Base-by-base conservation (phyloP, 495 filamentous ascomycete genomes). In the Cercophora samala region DNA sequence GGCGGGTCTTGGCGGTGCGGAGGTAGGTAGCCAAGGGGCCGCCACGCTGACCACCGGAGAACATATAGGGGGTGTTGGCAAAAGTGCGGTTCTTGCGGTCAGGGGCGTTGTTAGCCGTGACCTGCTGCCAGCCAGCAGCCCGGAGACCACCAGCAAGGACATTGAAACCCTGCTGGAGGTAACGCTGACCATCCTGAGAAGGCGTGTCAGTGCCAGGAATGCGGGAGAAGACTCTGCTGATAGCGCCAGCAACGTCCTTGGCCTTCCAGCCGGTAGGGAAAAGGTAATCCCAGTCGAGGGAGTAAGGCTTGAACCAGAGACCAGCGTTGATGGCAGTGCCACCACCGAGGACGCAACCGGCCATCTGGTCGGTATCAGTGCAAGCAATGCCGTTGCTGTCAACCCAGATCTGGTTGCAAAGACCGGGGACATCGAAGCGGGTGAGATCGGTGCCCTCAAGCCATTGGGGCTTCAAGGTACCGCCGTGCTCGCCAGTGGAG, bases 11-110 rank as follows among this genome's bases (percentile, higher is more conserved):
- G 25, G 90, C 89, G 32, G 81, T 83, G 37, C 87, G 84, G 9
- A 93, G 85, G 75, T 93, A 93, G 4, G 90, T 92, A 8, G 86
- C 86, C 70, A 92, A 78, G 58, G 90, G 91, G 13, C 91, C 91
- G 46, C 87, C 87, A 64, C 91, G 84, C 77, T 90, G 82, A 55
- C 87, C 89, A 62, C 86, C 77, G 23, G 79, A 76, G 77, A 85
- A 90, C 85, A 91, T 92, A 77, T 86, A 91, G 11, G 88, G 81
- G n/a, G 87, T 83, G 73, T 88, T 84, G 59, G 85, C 78, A 70
- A 82, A 92, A 29, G 85, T 88, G 68, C 84, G 79, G 77, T 91
- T 86, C 82, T 93, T 93, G 71, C 81, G 67, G 59, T 86, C 79
- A 2, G 90, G 88, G 52, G 80, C 74, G 17, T 80, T 73, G 72